These are phyloP conservation scores for Citrullus mucosospermus DNA, from an alignment of 306 rosid species.

Conservation along the genomic window DNA sequence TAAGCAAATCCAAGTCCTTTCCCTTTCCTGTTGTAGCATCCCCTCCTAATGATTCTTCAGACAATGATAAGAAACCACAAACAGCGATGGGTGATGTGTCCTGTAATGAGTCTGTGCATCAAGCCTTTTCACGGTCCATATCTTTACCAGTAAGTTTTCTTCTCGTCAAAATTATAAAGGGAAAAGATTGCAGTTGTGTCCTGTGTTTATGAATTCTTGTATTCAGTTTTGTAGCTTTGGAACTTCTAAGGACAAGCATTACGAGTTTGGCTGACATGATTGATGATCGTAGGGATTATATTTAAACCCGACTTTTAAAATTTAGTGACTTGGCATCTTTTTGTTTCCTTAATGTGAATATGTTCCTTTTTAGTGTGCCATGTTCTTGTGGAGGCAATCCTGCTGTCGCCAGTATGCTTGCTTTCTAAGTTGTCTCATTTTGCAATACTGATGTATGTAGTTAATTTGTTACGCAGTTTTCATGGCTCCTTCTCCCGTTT, in stretches of 20 bases:
- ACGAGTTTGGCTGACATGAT: background rate
- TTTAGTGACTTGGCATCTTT: background rate
- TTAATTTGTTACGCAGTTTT: background rate
- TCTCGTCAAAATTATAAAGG: background rate
- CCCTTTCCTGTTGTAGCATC: slow-evolving; percentile 20
- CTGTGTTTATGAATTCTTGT: background rate
- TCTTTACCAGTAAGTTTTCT: slow-evolving; percentile 40
- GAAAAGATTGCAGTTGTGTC: background rate
- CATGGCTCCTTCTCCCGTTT: too few relatives aligned
- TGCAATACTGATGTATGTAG: background rate
- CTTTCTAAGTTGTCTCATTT: background rate
- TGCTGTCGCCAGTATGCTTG: background rate
- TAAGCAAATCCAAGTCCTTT: slow-evolving; percentile 27
- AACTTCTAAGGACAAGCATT: background rate
- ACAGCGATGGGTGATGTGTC: slow-evolving; percentile 10
- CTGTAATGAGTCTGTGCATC: slow-evolving; percentile 20
- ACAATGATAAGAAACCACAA: slow-evolving; percentile 25
- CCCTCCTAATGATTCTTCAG: slow-evolving; percentile 21
- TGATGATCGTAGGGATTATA: background rate
- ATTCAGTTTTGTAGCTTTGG: background rate
- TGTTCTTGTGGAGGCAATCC: background rate
- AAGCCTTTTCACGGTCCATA: slow-evolving; percentile 21
- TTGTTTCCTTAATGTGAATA: background rate
- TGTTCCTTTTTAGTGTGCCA: background rate
- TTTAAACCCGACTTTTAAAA: background rate